Evolutionary conservation across 495 filamentous ascomycete species (phyloP).

Genomic region (Penicillium salamii): DNA sequence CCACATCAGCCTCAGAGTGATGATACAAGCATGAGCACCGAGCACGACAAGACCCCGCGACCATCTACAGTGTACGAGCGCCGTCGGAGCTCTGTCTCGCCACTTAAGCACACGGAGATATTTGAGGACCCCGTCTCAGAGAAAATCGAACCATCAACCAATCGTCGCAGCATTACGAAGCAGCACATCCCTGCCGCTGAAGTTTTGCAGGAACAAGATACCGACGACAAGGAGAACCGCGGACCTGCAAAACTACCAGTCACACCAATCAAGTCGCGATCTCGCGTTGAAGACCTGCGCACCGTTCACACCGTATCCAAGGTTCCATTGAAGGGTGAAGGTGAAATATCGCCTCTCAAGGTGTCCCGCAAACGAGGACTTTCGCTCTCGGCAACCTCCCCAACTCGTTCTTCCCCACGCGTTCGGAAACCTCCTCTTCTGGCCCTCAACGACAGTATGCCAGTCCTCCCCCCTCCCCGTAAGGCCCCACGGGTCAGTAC

Average conservation of each 20-base stretch:
- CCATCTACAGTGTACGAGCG: slow-evolving; percentile 5
- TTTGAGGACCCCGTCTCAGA: slow-evolving; percentile 22
- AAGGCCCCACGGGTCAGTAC: slow-evolving; percentile 19
- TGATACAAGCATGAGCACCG: slow-evolving; percentile 9
- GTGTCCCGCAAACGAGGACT: slow-evolving; percentile 53
- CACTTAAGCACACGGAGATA: slow-evolving; percentile 14
- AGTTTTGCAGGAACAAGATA: slow-evolving; percentile 13
- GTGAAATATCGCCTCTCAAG: slow-evolving; percentile 58
- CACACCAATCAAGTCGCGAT: slow-evolving; percentile 29
- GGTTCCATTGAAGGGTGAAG: slow-evolving; percentile 69
- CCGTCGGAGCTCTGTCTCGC: slow-evolving; percentile 9
- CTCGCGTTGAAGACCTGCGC: slow-evolving; percentile 24
- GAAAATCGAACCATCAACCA: neutral
- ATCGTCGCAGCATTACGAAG: neutral
- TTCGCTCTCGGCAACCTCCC: slow-evolving; percentile 40
- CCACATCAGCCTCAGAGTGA: slow-evolving; percentile 15
- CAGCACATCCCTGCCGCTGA: slow-evolving; percentile 1
- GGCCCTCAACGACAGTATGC: slow-evolving; percentile 13
- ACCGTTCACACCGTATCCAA: slow-evolving; percentile 71
- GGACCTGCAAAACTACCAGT: slow-evolving; percentile 27
- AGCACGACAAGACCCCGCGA: neutral
- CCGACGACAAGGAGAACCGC: slow-evolving; percentile 36
- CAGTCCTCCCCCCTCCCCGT: slow-evolving; percentile 21
- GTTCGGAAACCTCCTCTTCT: slow-evolving; percentile 25
- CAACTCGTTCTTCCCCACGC: slow-evolving; percentile 34